Percentiles rank a stretch among this genome's conserved stretches.
phyloP scores from a whole-genome alignment of 2,329 filamentous ascomycete species.

The Dactylonectria macrodidyma region DNA sequence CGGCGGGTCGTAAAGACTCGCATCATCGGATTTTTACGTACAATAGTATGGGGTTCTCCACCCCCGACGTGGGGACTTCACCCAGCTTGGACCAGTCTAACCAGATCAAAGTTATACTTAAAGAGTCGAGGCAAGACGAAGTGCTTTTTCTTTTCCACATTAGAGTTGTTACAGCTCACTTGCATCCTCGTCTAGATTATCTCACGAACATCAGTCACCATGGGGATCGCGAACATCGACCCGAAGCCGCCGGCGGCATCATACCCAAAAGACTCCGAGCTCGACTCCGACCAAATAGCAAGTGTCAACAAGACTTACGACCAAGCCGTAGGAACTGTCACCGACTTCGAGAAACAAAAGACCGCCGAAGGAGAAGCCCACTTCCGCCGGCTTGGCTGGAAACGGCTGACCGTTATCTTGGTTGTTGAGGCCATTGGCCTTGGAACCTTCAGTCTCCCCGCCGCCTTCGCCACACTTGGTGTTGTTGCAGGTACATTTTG shows the following conservation, averaged over 20 bases:
- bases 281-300: neutral
- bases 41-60: slow-evolving; percentile 1
- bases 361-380: slow-evolving; percentile 16
- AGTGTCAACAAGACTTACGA: neutral
- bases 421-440: slow-evolving; percentile 27
- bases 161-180: neutral
- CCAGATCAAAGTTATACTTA: neutral
- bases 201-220: neutral
- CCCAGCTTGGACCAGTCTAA: neutral
- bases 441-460: slow-evolving; percentile 25
- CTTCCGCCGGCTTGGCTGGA: slow-evolving; percentile 9
- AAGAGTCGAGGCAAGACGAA: neutral
- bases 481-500: slow-evolving; percentile 51
- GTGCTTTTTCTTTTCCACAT: neutral
- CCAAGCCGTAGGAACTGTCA: slow-evolving; percentile 10
- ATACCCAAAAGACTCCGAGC: neutral
- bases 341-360: slow-evolving; percentile 26
- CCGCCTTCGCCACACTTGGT: slow-evolving; percentile 25
- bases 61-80: neutral
- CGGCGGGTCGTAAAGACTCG: neutral
- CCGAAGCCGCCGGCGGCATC: neutral
- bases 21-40: slow-evolving; percentile 1
- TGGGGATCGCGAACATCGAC: neutral
- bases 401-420: slow-evolving; percentile 19
- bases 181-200: neutral